A percentile compares a stretch with the other conserved stretches of the same genome.
Conservation (phyloP, 345 rosid species). For the Eucalyptus pauciflora region DNA sequence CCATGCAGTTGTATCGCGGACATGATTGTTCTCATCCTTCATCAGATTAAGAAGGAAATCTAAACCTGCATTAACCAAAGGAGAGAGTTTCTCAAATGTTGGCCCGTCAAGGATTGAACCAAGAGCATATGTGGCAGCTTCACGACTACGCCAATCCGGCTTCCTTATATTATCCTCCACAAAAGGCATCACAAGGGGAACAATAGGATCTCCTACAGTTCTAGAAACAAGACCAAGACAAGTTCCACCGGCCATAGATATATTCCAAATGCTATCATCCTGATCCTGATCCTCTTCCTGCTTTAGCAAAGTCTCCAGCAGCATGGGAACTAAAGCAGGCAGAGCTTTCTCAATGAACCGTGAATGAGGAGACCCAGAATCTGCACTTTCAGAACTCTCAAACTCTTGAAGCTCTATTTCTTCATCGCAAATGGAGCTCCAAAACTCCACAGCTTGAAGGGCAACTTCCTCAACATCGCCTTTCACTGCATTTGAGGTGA, state of each 20-base stretch:
- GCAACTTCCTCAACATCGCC: constrained; percentile 86
- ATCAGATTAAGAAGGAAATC: constrained; percentile 72
- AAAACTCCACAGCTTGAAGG: constrained; percentile 92
- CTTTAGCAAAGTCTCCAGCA: constrained; percentile 79
- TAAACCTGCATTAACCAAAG: constrained; percentile 68
- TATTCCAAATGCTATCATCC: constrained; percentile 77
- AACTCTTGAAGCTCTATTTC: constrained; percentile 91
- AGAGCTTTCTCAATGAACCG: constrained; percentile 76
- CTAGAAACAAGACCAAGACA: constrained; percentile 92
- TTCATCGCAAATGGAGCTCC: constrained; percentile 97
- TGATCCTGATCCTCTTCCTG: constrained; percentile 96
- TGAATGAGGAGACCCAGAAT: constrained; percentile 55
- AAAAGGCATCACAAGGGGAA: constrained; percentile 91
- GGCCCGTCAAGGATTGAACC: constrained; percentile 97
- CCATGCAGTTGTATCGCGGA: constrained; percentile 96
- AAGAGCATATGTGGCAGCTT: constrained; percentile 94
- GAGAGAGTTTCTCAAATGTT: constrained; percentile 55
- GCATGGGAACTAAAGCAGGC: constrained; percentile 60
- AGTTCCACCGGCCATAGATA: constrained; percentile 98
- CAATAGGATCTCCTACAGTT: constrained; percentile 84
- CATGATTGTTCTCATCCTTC: constrained; percentile 83
- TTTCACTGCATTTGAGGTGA: constrained; percentile 82
- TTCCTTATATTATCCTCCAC: constrained; percentile 65
- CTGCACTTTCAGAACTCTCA: constrained; percentile 50
- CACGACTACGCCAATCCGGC: constrained; percentile 78